These are phyloP conservation scores for Fusarium citri DNA, from an alignment of 2,329 filamentous ascomycete genomes.

Conservation along the genomic window DNA sequence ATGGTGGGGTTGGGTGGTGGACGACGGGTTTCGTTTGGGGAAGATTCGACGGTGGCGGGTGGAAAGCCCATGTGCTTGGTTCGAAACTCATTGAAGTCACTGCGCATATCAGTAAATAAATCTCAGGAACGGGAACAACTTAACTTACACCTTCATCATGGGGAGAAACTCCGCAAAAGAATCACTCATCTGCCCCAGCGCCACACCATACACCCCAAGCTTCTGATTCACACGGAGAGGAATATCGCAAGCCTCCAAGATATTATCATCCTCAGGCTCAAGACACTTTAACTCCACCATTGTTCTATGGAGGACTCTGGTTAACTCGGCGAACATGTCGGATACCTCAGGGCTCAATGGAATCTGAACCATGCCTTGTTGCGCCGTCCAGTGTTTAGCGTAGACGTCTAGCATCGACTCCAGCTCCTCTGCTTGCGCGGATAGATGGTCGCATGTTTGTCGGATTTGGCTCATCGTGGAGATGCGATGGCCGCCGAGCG, in stretches of 20 bases:
- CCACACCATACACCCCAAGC: slow-evolving; percentile 9
- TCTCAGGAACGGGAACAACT: rapidly evolving
- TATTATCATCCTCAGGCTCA: not conserved
- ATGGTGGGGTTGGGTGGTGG: slow-evolving; percentile 27
- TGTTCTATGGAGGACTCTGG: not conserved
- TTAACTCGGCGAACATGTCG: slow-evolving; percentile 23
- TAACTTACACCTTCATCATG: slow-evolving; percentile 38
- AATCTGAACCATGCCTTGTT: slow-evolving; percentile 11
- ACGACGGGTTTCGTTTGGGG: not conserved
- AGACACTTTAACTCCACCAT: not conserved
- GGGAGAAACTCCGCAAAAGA: slow-evolving; percentile 30
- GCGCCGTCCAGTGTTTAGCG: slow-evolving; percentile 22
- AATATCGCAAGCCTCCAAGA: slow-evolving; percentile 2
- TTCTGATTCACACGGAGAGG: slow-evolving; percentile 18
- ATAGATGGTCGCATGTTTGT: slow-evolving; percentile 25
- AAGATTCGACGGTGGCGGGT: rapidly evolving
- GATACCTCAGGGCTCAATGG: slow-evolving; percentile 32
- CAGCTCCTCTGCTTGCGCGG: slow-evolving; percentile 27
- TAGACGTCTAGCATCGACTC: slow-evolving; percentile 31
- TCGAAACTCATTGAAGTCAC: slow-evolving; percentile 39
- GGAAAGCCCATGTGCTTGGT: slow-evolving; percentile 34
- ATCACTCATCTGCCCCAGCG: slow-evolving; percentile 9
- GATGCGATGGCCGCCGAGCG: slow-evolving; percentile 18
- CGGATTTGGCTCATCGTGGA: slow-evolving; percentile 33
- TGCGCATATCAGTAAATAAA: not conserved